phyloP scores from a whole-genome alignment of 148 eudicot genomes.

The Amaranthus hypochondriacus region DNA sequence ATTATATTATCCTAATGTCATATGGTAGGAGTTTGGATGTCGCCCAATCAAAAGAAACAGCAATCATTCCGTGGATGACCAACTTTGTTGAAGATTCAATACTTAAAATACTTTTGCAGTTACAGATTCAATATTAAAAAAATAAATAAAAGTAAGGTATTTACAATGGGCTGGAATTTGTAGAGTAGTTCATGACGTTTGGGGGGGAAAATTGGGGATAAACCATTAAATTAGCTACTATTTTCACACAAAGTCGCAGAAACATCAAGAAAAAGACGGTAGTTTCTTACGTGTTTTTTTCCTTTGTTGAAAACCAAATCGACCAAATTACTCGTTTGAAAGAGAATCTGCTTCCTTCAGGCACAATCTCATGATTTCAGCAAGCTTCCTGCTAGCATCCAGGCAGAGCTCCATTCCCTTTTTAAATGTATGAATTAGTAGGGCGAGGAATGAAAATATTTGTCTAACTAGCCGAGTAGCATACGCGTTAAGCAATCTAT shows the following conservation, averaged over 20 bases:
- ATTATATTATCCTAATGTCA: too few relatives aligned
- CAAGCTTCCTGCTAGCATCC: conserved; percentile 83
- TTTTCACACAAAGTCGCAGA: neutral
- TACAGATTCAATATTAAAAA: neutral
- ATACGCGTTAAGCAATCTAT: neutral
- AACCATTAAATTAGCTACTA: neutral
- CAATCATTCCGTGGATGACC: neutral
- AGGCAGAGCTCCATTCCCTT: conserved; percentile 89
- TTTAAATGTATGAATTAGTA: conserved; percentile 12
- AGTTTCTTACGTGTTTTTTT: neutral
- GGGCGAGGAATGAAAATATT: neutral
- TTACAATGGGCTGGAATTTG: neutral
- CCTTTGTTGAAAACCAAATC: neutral
- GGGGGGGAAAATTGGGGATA: conserved; percentile 4
- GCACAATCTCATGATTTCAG: conserved; percentile 72
- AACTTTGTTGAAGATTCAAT: neutral
- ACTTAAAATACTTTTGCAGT: neutral
- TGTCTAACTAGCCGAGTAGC: neutral
- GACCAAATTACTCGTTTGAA: conserved; percentile 33
- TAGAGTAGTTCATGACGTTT: neutral
- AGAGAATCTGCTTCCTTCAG: conserved; percentile 62
- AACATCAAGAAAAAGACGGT: neutral
- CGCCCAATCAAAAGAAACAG: neutral
- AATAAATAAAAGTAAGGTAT: neutral
- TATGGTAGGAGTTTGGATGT: too few relatives aligned